phyloP scores from a whole-genome alignment of 768 basidiomycete genomes.

The Roridomyces roridus region DNA sequence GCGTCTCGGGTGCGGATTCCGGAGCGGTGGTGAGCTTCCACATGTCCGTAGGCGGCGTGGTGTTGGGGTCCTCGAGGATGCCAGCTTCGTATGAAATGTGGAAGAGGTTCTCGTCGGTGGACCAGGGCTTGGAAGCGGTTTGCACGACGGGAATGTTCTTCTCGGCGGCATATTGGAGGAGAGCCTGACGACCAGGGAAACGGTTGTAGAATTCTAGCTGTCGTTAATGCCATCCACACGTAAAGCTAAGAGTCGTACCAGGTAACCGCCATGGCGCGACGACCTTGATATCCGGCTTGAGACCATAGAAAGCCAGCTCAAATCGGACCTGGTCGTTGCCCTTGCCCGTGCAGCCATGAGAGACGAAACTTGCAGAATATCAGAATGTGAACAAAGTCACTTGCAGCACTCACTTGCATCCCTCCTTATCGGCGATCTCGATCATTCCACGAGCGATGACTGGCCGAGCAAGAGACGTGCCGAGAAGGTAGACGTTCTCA shows the following conservation, averaged over 20 bases:
- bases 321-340: conserved; percentile 99
- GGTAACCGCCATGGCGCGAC: conserved; percentile 98
- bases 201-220: conserved; percentile 92
- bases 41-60: conserved; percentile 95
- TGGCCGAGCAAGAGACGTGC: conserved; percentile 96
- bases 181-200: conserved; percentile 93
- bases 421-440: conserved; percentile 84
- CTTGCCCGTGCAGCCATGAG: conserved; percentile 99
- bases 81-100: conserved; percentile 99
- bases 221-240: neutral
- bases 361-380: conserved; percentile 71
- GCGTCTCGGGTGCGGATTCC: conserved; percentile 77
- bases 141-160: conserved; percentile 93
- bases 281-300: conserved; percentile 98
- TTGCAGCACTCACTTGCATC: conserved; percentile 82
- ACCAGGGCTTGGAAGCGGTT: conserved; percentile 98
- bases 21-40: conserved; percentile 95
- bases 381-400: neutral
- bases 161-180: conserved; percentile 87
- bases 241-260: conserved; percentile 49
- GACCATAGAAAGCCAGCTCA: conserved; percentile 97
- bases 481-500: conserved; percentile 98
- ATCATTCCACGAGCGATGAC: conserved; percentile 99
- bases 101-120: conserved; percentile 99
- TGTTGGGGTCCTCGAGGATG: conserved; percentile 96